These are phyloP conservation scores for Kwoniella newhampshirensis DNA, from an alignment of 768 basidiomycete species.

Conservation along the genomic window DNA sequence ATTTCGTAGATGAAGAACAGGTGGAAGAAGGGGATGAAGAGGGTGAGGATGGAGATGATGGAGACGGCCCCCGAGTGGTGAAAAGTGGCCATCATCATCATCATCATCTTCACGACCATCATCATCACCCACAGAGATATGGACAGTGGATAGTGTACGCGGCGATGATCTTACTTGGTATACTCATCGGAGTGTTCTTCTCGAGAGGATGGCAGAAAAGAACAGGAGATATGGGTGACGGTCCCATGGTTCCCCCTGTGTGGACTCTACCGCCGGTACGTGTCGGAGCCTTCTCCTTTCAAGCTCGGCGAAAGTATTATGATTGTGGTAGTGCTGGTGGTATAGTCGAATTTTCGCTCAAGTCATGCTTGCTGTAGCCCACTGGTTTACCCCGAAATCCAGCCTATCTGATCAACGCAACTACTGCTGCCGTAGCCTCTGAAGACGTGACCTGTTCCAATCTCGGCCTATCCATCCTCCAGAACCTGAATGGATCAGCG, in stretches of 20 bases:
- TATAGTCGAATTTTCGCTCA: too few species aligned
- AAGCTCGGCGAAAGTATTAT: background rate
- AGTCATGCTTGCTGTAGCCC: conserved; percentile 25
- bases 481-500: conserved; percentile 78
- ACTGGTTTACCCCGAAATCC: conserved; percentile 58
- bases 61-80: background rate
- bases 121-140: conserved; percentile 6
- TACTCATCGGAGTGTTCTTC: conserved; percentile 14
- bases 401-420: conserved; percentile 63
- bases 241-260: conserved; percentile 43
- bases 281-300: background rate
- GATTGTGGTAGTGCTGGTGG: too few species aligned
- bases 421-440: conserved; percentile 80
- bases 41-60: conserved; percentile 13
- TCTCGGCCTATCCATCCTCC: conserved; percentile 73
- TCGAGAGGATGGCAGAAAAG: conserved; percentile 8
- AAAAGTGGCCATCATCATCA: conserved; percentile 1
- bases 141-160: conserved; percentile 16
- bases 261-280: conserved; percentile 42
- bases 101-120: conserved; percentile 11
- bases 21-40: conserved; percentile 12
- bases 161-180: conserved; percentile 10
- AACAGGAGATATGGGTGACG: conserved; percentile 13
- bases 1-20: conserved; percentile 1
- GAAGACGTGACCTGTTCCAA: conserved; percentile 84